phyloP scores from a whole-genome alignment of 306 rosid species.

The Rosa multiflora region DNA sequence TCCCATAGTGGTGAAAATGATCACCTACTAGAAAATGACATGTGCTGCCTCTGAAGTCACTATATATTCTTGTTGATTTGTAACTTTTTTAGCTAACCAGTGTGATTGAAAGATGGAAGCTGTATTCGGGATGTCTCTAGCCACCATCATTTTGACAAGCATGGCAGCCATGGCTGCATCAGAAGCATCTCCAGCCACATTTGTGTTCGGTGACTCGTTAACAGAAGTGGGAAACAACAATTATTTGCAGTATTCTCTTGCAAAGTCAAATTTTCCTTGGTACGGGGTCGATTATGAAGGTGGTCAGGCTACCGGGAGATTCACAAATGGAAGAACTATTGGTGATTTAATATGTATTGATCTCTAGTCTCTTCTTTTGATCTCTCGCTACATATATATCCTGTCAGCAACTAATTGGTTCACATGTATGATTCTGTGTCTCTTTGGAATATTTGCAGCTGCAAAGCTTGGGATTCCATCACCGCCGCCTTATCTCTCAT shows the following conservation, averaged over 20 bases:
- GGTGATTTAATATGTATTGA: constrained; percentile 69
- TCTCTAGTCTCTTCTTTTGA: background rate
- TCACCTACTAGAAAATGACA: constrained; percentile 38
- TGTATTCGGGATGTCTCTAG: constrained; percentile 22
- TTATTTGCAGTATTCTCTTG: constrained; percentile 64
- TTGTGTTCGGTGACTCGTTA: constrained; percentile 72
- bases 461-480: constrained; percentile 64
- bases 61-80: constrained; percentile 30
- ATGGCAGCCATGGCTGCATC: constrained; percentile 19
- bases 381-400: background rate
- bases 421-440: background rate
- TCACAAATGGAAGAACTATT: constrained; percentile 85
- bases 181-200: constrained; percentile 39
- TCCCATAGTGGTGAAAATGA: constrained; percentile 35
- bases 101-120: constrained; percentile 16
- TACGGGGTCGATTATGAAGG: constrained; percentile 77
- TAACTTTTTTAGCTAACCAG: background rate
- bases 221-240: constrained; percentile 92
- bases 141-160: constrained; percentile 17
- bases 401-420: background rate
- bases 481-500: constrained; percentile 74
- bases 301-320: constrained; percentile 79
- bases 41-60: background rate
- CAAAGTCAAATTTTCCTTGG: constrained; percentile 75
- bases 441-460: constrained; percentile 44